Evolutionary conservation across 257 asterid species (phyloP).

Genomic region (Perilla frutescens): DNA sequence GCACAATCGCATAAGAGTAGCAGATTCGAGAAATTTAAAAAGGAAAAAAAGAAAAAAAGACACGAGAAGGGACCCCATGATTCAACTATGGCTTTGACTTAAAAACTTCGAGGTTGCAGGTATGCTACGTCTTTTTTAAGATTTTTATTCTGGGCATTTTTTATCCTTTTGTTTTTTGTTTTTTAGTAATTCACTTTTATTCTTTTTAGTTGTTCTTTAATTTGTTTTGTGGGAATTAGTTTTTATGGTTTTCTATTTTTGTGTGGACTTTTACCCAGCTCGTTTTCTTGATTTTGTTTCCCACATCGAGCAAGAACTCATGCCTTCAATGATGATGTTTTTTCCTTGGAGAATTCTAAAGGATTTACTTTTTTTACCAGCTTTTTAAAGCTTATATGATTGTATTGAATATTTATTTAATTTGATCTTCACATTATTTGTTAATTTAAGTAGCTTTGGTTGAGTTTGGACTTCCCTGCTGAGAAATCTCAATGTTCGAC

Average conservation of each 20-base stretch:
- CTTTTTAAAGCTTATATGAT: background rate
- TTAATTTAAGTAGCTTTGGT: constrained; percentile 24
- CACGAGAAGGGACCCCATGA: constrained; percentile 34
- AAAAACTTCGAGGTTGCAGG: constrained; percentile 31
- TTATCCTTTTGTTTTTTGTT: background rate
- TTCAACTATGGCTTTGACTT: constrained; percentile 37
- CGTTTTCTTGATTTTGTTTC: constrained; percentile 32
- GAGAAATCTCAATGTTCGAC: constrained; percentile 28
- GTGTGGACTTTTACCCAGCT: background rate
- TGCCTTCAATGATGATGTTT: constrained; percentile 19
- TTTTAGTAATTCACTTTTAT: background rate
- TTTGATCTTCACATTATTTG: background rate
- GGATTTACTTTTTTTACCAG: background rate
- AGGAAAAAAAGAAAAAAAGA: too few species aligned
- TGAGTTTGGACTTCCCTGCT: constrained; percentile 29
- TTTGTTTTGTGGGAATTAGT: background rate
- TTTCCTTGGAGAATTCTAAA: background rate
- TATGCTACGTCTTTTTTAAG: constrained; percentile 34
- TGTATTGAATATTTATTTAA: background rate
- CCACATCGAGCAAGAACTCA: constrained; percentile 17
- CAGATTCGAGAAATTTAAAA: constrained; percentile 26
- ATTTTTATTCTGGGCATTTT: background rate
- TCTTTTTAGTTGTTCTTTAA: background rate
- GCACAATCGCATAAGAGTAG: constrained; percentile 36
- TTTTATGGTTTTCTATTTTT: background rate